Base-by-base conservation (phyloP, 2,329 filamentous ascomycete genomes). In the Xylaria sp. region DNA sequence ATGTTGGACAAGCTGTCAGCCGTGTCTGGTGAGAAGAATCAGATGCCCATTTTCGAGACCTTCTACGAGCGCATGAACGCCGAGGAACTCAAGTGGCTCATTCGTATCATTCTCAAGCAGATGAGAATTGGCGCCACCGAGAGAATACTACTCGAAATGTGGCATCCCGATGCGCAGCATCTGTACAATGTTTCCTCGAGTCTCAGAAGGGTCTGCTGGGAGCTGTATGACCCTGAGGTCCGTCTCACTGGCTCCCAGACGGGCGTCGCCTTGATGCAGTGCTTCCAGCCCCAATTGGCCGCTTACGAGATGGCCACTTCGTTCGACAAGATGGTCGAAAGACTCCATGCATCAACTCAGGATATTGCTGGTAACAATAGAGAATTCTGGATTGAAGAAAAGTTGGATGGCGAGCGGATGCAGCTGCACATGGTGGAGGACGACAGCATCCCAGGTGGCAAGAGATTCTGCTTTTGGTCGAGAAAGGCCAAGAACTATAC, bases 371-470 rank as follows among this genome's bases (percentile, higher is more conserved):
- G 96, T 55, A 81, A 84, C 0, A 89, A 96, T 56, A 82, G 85
- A 0, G 87, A 90, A 8, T 99, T 96, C 73, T 98, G 94, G 93
- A 95, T 98, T 50, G 95, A 99, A 76, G 95, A 99, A 78, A 99
- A 99, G 77, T 82, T 99, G 8, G 95, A 99, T 69, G 95, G 95
- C 1, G 95, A 99, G 78, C 87, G 95, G 25, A 97, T 99, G 89
- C 95, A 99, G 76, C 84, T 99, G 74, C 95, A 99, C 76, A 94
- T 98, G 90, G 77, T 86, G 12, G 83, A 90, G 60, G 92, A 97
- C 68, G 79, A 87, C 3, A 78, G 76, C 0, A 79, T 87, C 0
- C 84, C 87, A 0, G 92, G 93, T 0, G 92, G 92, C 0, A 87
- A 83, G 59, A 82, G 81, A 19, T 97, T 98, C 74, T 83, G 82